These are phyloP conservation scores for Apiospora malaysiana DNA, from an alignment of 2,329 filamentous ascomycete species.

Conservation along the genomic window DNA sequence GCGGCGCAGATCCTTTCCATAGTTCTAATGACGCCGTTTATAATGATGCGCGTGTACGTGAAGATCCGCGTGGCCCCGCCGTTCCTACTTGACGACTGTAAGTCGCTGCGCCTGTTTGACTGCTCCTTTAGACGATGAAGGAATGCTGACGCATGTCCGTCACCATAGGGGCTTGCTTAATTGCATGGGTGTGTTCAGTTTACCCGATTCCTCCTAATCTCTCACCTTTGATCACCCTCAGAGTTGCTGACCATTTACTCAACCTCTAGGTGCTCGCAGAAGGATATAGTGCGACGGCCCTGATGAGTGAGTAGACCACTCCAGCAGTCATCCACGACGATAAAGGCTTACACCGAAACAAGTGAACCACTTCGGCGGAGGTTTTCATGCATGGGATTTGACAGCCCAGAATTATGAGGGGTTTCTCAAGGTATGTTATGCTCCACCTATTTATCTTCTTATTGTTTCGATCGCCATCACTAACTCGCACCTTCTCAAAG, in stretches of 20 bases:
- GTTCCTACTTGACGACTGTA: conserved; percentile 18
- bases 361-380: conserved; percentile 17
- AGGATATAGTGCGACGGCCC: background rate
- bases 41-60: background rate
- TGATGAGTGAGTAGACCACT: conserved; percentile 9
- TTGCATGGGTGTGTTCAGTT: background rate
- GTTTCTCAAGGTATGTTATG: conserved; percentile 16
- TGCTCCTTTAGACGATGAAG: background rate
- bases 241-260: background rate
- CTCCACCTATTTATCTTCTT: too few relatives aligned
- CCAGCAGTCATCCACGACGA: background rate
- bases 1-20: conserved; percentile 18
- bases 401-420: conserved; percentile 1
- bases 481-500: background rate
- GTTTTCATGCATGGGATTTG: conserved; percentile 9
- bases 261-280: background rate
- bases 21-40: background rate
- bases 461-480: background rate
- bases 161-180: conserved; percentile 6
- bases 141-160: background rate
- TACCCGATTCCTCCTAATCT: background rate
- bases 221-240: background rate
- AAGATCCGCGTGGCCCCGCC: conserved; percentile 9
- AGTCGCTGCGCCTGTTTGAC: background rate
- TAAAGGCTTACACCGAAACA: background rate